phyloP scores from a whole-genome alignment of 345 rosid species.

The Acer negundo region DNA sequence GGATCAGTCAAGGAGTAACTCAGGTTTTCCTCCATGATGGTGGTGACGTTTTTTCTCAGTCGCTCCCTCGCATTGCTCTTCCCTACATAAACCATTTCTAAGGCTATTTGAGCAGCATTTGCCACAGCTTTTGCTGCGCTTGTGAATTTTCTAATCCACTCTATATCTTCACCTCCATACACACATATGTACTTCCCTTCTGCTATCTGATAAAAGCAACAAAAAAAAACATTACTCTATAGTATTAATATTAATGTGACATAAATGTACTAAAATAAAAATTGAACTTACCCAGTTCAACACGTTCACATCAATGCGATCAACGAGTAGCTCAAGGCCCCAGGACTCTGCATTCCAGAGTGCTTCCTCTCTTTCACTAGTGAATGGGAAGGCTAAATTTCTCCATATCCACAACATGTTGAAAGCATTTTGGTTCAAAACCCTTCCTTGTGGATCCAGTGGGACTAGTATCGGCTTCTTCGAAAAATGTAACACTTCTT shows the following conservation, averaged over 20 bases:
- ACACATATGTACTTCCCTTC: slow-evolving; percentile 32
- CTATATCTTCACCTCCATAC: slow-evolving; percentile 41
- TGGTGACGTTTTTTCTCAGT: not conserved
- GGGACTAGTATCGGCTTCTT: slow-evolving; percentile 33
- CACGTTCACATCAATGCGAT: slow-evolving; percentile 28
- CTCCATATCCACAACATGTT: slow-evolving; percentile 40
- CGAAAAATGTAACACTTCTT: slow-evolving; percentile 31
- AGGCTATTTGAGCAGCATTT: slow-evolving; percentile 11
- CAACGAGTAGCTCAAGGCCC: slow-evolving; percentile 34
- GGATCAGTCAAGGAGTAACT: slow-evolving; percentile 23
- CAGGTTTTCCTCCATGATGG: slow-evolving; percentile 15
- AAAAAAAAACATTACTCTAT: too few species aligned
- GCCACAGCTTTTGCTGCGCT: slow-evolving; percentile 17
- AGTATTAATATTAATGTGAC: too few species aligned
- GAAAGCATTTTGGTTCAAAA: slow-evolving; percentile 25
- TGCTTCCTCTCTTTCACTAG: slow-evolving; percentile 26
- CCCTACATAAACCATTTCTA: slow-evolving; percentile 38
- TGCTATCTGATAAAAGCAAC: slow-evolving; percentile 17
- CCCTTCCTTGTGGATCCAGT: slow-evolving; percentile 35
- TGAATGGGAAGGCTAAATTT: slow-evolving; percentile 30
- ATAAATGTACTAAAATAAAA: too few species aligned
- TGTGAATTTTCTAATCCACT: slow-evolving; percentile 41
- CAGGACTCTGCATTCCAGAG: slow-evolving; percentile 36
- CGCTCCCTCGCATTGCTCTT: slow-evolving; percentile 33
- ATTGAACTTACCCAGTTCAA: slow-evolving; percentile 13